Conservation (phyloP, 2,329 filamentous ascomycete genomes). For the Acrocalymma vagum region DNA sequence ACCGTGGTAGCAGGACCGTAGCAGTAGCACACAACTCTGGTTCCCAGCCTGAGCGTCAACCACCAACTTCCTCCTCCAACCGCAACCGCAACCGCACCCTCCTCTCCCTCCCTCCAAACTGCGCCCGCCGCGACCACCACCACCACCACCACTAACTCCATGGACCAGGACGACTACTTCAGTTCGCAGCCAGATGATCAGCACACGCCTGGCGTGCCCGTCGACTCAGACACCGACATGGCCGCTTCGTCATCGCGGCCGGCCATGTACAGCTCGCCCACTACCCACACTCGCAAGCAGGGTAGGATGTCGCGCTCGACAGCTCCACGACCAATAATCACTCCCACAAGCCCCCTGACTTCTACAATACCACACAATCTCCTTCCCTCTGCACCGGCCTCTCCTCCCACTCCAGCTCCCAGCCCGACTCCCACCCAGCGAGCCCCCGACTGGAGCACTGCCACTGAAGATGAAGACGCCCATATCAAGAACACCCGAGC, state of each 20-base stretch:
- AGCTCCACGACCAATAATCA: conserved; percentile 56
- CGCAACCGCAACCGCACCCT: conserved; percentile 3
- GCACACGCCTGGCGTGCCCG: conserved; percentile 26
- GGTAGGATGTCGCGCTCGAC: conserved; percentile 52
- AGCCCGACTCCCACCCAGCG: conserved; percentile 71
- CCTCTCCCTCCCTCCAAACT: conserved; percentile 4
- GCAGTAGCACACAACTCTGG: too few relatives aligned
- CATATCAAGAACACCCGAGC: conserved; percentile 81
- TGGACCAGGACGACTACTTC: conserved; percentile 47
- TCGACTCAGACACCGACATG: conserved; percentile 48
- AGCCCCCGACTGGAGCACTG: conserved; percentile 77
- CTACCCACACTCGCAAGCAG: conserved; percentile 44
- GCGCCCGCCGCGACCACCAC: conserved; percentile 16
- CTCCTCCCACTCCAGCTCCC: conserved; percentile 72
- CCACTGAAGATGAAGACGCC: conserved; percentile 81
- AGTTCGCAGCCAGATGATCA: conserved; percentile 25
- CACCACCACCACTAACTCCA: too few relatives aligned
- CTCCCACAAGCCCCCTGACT: conserved; percentile 58
- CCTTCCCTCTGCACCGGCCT: conserved; percentile 71
- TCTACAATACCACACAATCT: conserved; percentile 66
- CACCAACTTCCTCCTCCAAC: neutral
- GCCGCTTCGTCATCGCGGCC: conserved; percentile 42
- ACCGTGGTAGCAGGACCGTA: too few relatives aligned
- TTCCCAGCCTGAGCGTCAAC: too few relatives aligned
- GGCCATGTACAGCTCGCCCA: conserved; percentile 46